Conservation (phyloP, 805 yeast genomes). For the Candida hispaniensis region DNA sequence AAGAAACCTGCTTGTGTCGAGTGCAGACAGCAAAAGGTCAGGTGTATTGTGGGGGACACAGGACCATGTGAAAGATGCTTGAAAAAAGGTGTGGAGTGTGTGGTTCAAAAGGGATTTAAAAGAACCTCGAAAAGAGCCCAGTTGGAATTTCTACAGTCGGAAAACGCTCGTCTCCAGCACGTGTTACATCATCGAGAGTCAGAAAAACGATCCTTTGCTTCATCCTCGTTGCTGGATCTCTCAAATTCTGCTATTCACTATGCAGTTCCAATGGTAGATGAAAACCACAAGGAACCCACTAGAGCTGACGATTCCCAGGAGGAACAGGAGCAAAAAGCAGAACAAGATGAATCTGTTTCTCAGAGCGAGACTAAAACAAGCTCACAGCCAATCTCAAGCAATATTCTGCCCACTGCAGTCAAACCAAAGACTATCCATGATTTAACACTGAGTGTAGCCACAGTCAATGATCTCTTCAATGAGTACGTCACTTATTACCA, state of each 20-base stretch:
- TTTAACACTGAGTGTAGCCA: slow-evolving; percentile 47
- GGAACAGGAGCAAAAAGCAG: too few relatives aligned
- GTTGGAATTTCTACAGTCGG: slow-evolving; percentile 50
- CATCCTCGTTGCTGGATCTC: slow-evolving; percentile 19
- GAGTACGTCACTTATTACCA: slow-evolving; percentile 76
- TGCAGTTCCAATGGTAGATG: slow-evolving; percentile 8
- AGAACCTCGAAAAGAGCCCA: slow-evolving; percentile 70
- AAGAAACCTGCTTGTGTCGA: slow-evolving; percentile 85
- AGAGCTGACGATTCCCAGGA: too few relatives aligned
- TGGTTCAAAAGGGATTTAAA: slow-evolving; percentile 69
- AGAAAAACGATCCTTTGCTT: slow-evolving; percentile 15
- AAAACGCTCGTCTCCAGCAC: slow-evolving; percentile 57
- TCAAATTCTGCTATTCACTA: slow-evolving; percentile 3
- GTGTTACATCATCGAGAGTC: slow-evolving; percentile 31
- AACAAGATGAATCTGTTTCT: too few relatives aligned
- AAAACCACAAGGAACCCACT: background rate
- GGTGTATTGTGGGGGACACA: slow-evolving; percentile 72
- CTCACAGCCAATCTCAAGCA: background rate
- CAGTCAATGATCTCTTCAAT: slow-evolving; percentile 49
- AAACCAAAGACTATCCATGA: slow-evolving; percentile 63
- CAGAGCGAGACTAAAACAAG: too few relatives aligned
- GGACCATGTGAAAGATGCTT: slow-evolving; percentile 73
- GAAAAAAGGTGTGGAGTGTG: slow-evolving; percentile 59
- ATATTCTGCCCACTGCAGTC: slow-evolving; percentile 31
- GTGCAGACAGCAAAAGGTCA: slow-evolving; percentile 89